These are phyloP conservation scores for Davidsoniella virescens DNA, from an alignment of 2,329 filamentous ascomycete genomes.

Conservation along the genomic window DNA sequence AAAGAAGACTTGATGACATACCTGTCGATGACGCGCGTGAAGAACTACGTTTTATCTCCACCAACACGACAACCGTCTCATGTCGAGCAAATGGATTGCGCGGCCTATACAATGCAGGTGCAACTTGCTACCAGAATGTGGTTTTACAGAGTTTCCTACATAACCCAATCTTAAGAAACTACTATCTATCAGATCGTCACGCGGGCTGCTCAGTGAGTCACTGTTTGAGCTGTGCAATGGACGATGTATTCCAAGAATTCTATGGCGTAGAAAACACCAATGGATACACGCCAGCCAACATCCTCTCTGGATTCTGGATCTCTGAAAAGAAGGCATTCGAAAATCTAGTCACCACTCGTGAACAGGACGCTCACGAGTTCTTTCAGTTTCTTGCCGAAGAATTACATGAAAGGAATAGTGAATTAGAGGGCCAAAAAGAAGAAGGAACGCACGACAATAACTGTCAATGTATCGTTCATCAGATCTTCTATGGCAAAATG, in stretches of 20 bases:
- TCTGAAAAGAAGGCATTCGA: slow-evolving; percentile 57
- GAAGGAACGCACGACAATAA: slow-evolving; percentile 42
- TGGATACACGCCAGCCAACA: slow-evolving; percentile 77
- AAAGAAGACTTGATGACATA: slow-evolving; percentile 60
- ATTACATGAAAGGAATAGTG: slow-evolving; percentile 67
- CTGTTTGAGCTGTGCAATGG: slow-evolving; percentile 54
- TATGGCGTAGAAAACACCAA: slow-evolving; percentile 63
- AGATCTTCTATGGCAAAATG: slow-evolving; percentile 84
- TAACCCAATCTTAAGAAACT: slow-evolving; percentile 81
- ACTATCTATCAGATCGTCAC: slow-evolving; percentile 84
- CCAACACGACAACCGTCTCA: slow-evolving; percentile 63
- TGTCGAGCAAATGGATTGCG: slow-evolving; percentile 78
- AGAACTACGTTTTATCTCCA: slow-evolving; percentile 59
- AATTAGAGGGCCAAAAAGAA: slow-evolving; percentile 38
- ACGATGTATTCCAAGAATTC: slow-evolving; percentile 58
- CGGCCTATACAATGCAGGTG: slow-evolving; percentile 93
- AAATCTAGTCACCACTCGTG: slow-evolving; percentile 73
- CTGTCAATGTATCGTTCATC: slow-evolving; percentile 85
- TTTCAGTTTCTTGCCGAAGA: slow-evolving; percentile 91
- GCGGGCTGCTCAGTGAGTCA: slow-evolving; percentile 48
- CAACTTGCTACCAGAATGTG: slow-evolving; percentile 95
- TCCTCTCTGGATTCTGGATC: slow-evolving; percentile 81
- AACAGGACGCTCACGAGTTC: slow-evolving; percentile 95
- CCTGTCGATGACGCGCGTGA: slow-evolving; percentile 49
- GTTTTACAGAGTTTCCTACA: slow-evolving; percentile 87